Base-by-base conservation (phyloP, 1,284 basidiomycete genomes). In the Rhodotorula sp. region DNA sequence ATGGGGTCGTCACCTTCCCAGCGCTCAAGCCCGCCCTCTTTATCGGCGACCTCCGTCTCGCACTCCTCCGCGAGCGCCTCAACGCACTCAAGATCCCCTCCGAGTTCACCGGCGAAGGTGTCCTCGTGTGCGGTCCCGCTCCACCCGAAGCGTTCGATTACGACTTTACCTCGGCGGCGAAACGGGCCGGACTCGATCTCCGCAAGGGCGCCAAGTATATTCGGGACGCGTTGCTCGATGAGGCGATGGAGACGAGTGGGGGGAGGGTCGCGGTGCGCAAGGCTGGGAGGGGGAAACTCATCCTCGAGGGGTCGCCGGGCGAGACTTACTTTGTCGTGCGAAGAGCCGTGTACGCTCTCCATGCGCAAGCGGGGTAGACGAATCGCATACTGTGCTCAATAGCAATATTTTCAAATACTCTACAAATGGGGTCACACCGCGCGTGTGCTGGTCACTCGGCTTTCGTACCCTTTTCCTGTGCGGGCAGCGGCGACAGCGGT, bases 21-120 rank as follows among this genome's bases (percentile, higher is more conserved):
- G 82, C 86, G 3, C 83, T 94, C 5, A 91, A 91, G 2, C 86
- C 89, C 69, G 93, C 94, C 0, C 90, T 93, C 14, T 95, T 95
- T 88, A 95, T 98, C 70, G 95, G 95, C 58, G 95, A 97, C 79
- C 85, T 97, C 57, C 93, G 94, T 78, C 84, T 98, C 42, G 92
- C 91, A 0, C 86, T 87, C 3, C 85, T 98, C 55, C 95, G 95
- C 81, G 80, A 87, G 22, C 87, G 89, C 14, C 83, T 98, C 22
- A 85, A 87, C 4, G 80, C 86, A 0, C 83, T 92, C 5, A 88
- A 88, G 8, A 88, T 97, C 60, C 88, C 91, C 44, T 91, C 94
- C 1, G 93, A 96, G 80, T 88, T 97, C 69, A 89, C 93, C 24
- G 94, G 94, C 29, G 93, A 96, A 81, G 95, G 95, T 83, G 89